phyloP scores from a whole-genome alignment of 495 filamentous ascomycete species.

The Trichocladium uniseriatum region DNA sequence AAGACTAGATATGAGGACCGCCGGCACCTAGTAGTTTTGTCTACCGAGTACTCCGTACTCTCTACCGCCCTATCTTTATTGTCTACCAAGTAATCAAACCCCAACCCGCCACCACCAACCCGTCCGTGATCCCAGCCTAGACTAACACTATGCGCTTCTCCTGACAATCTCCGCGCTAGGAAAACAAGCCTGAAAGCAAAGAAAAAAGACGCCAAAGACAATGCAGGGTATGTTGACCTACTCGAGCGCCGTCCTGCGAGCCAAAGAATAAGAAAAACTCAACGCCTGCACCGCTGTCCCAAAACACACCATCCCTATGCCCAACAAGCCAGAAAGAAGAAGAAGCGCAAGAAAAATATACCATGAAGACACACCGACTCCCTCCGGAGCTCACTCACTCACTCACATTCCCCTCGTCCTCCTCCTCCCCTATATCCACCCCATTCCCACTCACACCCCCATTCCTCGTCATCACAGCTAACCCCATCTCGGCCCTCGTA shows the following conservation, averaged over 20 bases:
- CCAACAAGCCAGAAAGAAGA: background rate
- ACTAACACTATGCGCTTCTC: background rate
- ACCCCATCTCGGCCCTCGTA: slow-evolving; percentile 47
- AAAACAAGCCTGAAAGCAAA: background rate
- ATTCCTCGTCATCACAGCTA: slow-evolving; percentile 16
- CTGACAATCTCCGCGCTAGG: slow-evolving; percentile 8
- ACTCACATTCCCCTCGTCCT: slow-evolving; percentile 31
- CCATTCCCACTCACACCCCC: background rate
- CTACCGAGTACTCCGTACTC: background rate
- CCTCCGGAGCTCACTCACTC: slow-evolving; percentile 2
- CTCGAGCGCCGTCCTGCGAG: background rate
- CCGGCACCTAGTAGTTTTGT: slow-evolving; percentile 3
- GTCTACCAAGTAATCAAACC: background rate
- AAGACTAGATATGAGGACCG: too few species aligned
- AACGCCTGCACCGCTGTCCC: background rate
- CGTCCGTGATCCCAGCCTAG: background rate
- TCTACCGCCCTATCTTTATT: background rate
- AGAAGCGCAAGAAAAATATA: too few species aligned
- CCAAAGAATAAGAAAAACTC: background rate
- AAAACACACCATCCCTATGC: background rate
- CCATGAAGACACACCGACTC: too few species aligned
- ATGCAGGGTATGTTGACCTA: slow-evolving; percentile 12
- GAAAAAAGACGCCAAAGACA: slow-evolving; percentile 1
- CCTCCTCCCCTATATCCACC: background rate
- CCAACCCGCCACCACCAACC: background rate